Conservation (phyloP, 129 eudicot species). For the Arctium minus region DNA sequence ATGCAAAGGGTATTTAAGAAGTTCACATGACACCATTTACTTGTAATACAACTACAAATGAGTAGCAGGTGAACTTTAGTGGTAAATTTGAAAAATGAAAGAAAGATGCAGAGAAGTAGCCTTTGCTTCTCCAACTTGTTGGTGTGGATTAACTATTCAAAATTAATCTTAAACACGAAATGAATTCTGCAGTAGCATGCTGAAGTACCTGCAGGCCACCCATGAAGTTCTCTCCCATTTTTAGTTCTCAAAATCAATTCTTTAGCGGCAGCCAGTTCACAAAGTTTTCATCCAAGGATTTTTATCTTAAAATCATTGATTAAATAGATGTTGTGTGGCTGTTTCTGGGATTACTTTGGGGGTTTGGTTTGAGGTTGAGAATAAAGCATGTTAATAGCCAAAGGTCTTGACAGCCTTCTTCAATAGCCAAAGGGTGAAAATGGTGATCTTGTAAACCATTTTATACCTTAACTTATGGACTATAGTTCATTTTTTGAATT, state of each 20-base stretch:
- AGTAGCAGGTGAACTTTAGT: background rate
- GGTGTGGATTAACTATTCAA: background rate
- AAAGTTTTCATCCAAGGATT: background rate
- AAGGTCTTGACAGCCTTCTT: background rate
- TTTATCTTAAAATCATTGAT: background rate
- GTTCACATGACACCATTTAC: background rate
- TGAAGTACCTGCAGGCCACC: background rate
- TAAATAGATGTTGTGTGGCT: background rate
- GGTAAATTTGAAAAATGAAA: background rate
- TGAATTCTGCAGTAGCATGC: background rate
- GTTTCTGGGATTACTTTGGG: background rate
- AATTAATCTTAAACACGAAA: background rate
- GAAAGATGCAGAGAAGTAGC: background rate
- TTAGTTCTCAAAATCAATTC: background rate
- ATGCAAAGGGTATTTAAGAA: background rate
- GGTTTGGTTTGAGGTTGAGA: background rate
- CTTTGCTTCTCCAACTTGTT: background rate
- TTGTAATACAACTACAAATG: background rate
- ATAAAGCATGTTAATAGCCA: constrained; percentile 4
- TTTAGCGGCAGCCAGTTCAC: constrained; percentile 3
- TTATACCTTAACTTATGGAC: background rate
- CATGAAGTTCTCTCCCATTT: background rate
- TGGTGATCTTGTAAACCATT: background rate
- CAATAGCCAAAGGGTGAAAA: background rate
- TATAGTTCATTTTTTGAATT: background rate